Conservation (phyloP, 2,329 filamentous ascomycete species). For the Trichoderma aggressivum region DNA sequence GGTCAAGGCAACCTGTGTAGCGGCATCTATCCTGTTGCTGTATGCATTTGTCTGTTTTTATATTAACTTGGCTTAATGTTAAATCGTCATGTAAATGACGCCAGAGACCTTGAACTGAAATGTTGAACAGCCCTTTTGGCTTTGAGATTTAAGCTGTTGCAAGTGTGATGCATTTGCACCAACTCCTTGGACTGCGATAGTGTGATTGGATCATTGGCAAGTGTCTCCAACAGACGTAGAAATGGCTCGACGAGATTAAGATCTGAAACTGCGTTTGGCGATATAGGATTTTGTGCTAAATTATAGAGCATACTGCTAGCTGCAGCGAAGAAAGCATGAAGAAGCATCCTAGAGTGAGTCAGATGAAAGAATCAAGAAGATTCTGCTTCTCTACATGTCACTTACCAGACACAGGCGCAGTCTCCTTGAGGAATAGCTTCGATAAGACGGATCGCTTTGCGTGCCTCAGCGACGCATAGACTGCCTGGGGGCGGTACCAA, state of each 20-base stretch:
- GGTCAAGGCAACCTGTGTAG: neutral
- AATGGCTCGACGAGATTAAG: neutral
- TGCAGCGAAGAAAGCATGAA: slow-evolving; percentile 6
- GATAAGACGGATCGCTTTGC: slow-evolving; percentile 1
- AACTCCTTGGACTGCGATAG: neutral
- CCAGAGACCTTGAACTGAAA: neutral
- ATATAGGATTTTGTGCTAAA: neutral
- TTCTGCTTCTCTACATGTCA: neutral
- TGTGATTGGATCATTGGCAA: neutral
- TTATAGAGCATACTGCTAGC: neutral
- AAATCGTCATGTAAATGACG: too few relatives aligned
- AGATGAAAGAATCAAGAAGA: neutral
- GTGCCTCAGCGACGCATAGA: neutral
- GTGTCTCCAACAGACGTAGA: neutral
- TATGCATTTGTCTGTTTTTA: neutral
- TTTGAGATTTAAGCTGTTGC: neutral
- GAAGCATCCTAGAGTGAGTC: neutral
- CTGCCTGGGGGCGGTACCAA: neutral
- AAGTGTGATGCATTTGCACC: neutral
- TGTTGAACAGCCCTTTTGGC: slow-evolving; percentile 4
- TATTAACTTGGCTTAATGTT: too few relatives aligned
- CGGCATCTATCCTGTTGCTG: neutral
- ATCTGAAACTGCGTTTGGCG: neutral
- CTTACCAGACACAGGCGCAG: slow-evolving; percentile 7
- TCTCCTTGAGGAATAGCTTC: slow-evolving; percentile 1